Evolutionary conservation across 2,329 filamentous ascomycete genomes (phyloP).

Genomic region (Alternaria ethzedia): DNA sequence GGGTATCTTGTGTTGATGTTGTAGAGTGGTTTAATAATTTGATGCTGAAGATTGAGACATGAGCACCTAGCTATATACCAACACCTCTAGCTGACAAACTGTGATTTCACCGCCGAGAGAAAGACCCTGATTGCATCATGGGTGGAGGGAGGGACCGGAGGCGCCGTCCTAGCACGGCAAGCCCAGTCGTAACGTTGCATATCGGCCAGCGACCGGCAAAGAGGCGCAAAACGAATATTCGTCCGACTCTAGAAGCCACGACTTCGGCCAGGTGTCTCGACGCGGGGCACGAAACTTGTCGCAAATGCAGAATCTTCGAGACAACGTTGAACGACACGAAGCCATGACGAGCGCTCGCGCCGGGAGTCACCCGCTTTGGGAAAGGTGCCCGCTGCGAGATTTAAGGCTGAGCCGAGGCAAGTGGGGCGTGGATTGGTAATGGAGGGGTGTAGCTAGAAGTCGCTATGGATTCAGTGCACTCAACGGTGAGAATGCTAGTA

Average conservation of each 20-base stretch:
- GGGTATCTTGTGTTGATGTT: constrained; percentile 1
- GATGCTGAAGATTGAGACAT: neutral
- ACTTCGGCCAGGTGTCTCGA: constrained; percentile 4
- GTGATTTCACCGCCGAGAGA: constrained; percentile 10
- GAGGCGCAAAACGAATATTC: neutral
- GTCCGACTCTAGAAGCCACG: neutral
- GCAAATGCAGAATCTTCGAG: constrained; percentile 14
- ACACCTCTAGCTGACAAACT: constrained; percentile 12
- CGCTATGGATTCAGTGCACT: neutral
- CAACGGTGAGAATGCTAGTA: neutral
- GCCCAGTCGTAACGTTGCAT: neutral
- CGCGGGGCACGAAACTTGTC: constrained; percentile 2
- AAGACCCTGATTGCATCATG: constrained; percentile 24
- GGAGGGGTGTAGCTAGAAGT: constrained; percentile 7
- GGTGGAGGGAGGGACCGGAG: constrained; percentile 4
- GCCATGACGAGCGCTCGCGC: constrained; percentile 20
- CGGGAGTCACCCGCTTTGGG: constrained; percentile 22
- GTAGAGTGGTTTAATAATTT: neutral
- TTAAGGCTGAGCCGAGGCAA: constrained; percentile 32
- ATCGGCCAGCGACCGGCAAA: constrained; percentile 20
- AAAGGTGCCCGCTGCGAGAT: constrained; percentile 18
- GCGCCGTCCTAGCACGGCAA: neutral
- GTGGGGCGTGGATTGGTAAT: constrained; percentile 30
- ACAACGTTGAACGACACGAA: constrained; percentile 12
- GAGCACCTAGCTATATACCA: constrained; percentile 17